Evolutionary conservation across 1,139 yeast genomes (phyloP).

Genomic region (Geotrichum reessii): DNA sequence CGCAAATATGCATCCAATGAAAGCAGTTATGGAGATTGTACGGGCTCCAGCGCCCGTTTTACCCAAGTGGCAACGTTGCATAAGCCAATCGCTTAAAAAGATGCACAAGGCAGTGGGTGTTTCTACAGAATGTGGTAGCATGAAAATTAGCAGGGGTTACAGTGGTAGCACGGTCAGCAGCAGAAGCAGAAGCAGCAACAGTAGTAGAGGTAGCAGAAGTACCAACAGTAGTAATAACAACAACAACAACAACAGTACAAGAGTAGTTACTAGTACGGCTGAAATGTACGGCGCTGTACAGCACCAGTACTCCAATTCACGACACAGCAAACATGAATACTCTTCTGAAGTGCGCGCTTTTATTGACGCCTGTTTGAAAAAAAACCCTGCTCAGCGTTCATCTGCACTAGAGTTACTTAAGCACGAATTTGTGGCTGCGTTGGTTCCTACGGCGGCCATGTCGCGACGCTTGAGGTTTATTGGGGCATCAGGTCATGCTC

Average conservation of each 20-base stretch:
- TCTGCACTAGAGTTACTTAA: constrained; percentile 25
- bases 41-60: constrained; percentile 61
- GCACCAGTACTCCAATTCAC: constrained; percentile 22
- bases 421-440: neutral
- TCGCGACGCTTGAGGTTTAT: neutral
- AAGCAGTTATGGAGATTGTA: constrained; percentile 68
- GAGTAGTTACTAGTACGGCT: neutral
- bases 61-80: constrained; percentile 31
- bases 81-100: constrained; percentile 1
- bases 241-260: neutral
- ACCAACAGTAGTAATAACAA: neutral
- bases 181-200: neutral
- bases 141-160: neutral
- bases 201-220: neutral
- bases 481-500: neutral
- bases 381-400: constrained; percentile 49
- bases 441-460: neutral
- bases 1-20: constrained; percentile 56
- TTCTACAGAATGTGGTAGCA: neutral
- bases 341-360: constrained; percentile 55
- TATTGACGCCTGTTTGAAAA: constrained; percentile 52
- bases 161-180: neutral
- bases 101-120: constrained; percentile 7
- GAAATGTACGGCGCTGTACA: neutral
- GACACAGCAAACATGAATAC: constrained; percentile 30